A percentile compares a stretch with the other conserved stretches of the same genome.
phyloP scores from a whole-genome alignment of 2,329 filamentous ascomycete species.

The Phoma sp. region DNA sequence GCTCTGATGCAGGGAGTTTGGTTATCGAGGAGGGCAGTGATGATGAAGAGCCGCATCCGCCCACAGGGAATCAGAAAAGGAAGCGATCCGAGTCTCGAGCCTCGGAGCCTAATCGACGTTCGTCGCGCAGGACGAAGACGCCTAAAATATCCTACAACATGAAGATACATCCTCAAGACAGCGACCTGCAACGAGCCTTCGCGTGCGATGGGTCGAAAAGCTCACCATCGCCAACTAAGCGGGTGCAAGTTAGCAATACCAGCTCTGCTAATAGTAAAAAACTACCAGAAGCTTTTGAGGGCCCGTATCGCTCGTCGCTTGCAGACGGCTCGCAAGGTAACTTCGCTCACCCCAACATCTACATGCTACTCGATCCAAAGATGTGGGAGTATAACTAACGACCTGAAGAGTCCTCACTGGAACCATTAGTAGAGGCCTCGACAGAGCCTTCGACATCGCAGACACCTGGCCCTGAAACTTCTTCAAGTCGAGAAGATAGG shows the following conservation, averaged over 20 bases:
- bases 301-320: not conserved
- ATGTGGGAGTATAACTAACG: not conserved
- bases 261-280: too few species aligned
- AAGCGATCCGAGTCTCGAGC: not conserved
- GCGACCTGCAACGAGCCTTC: constrained; percentile 17
- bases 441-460: not conserved
- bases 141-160: constrained; percentile 34
- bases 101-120: constrained; percentile 28
- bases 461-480: not conserved
- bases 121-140: constrained; percentile 29
- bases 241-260: not conserved
- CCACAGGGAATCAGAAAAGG: constrained; percentile 21
- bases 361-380: not conserved
- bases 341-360: not conserved
- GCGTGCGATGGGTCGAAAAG: constrained; percentile 9
- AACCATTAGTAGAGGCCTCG: not conserved
- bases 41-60: not conserved
- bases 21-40: constrained; percentile 17
- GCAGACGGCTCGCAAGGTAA: not conserved
- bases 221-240: constrained; percentile 9
- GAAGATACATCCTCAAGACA: constrained; percentile 41
- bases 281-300: not conserved
- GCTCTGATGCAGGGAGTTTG: constrained; percentile 6
- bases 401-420: not conserved
- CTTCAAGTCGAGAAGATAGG: not conserved